Evolutionary conservation across 192 early-diverging fungal genomes (phyloP), one percentile per base, ranked within the genome.

Genomic region (Coemansia sp.): DNA sequence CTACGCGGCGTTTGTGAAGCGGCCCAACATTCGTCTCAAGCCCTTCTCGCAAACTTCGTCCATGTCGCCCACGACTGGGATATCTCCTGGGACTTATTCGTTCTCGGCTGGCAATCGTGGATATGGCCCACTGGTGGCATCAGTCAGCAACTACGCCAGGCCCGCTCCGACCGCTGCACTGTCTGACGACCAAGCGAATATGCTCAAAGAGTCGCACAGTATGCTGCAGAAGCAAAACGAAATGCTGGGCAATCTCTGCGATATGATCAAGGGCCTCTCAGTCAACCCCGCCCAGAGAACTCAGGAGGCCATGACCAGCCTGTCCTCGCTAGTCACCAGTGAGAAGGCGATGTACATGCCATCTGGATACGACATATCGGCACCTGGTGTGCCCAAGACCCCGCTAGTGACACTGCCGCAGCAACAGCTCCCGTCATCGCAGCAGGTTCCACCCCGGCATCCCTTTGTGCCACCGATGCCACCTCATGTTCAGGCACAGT

Each of bases 181-280:
- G 37, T 63, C 68, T 0, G 63, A 61, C 6, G 80, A 82, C 59
- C 80, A 82, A 59, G 75, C 57, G 21, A 59, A 6, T n/a, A 53
- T 66, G 61, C 63, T 82, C 7, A 70, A 69, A 38, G 72, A 82
- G 44, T 74, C 80, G 6, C 80, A 74, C 68, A 59, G 43, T 9
- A 77, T 82, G 80, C 63, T 82, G 43, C 53, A 57, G 40, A 67
- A 63, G 62, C 75, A 82, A 35, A 63, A 53, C 37, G 68, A 67
- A 3, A 35, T 68, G 61, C 62, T 82, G 21, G 32, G 60, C 23
- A 47, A 35, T 23, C 66, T 82, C 4, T 68, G 68, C 32, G 61
- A 67, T 6, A 64, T 70, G 62, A 21, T 82, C 38, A 70, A 66
- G 13, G 67, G 74, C 49, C 38, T 77, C 50, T 63, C 57, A 0